Base-by-base conservation (phyloP, 257 asterid genomes). In the Rhazya stricta region DNA sequence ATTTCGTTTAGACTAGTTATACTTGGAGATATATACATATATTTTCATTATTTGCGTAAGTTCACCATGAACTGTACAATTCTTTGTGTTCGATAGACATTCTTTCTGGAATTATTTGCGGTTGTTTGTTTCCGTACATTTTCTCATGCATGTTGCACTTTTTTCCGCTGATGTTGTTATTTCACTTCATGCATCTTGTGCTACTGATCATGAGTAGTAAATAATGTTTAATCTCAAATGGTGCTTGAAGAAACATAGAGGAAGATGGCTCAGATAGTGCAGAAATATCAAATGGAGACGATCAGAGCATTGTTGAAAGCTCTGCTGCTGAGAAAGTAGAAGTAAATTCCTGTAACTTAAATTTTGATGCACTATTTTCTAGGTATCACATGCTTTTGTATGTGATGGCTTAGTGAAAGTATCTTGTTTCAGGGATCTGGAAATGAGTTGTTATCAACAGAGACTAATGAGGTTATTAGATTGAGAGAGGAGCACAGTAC, bases 211-310 rank as follows among this genome's bases (percentile, higher is more conserved):
- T 76, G 60, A 76, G 72, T 60, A 34, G 42, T 69, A 21, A 69
- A 25, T 45, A 42, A 58, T 19, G 30, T 53, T 32, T 43, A 34
- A 53, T 53, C 48, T 66, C 3, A 58, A 37, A 16, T 77, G 45
- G 41, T 71, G 67, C 76, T 83, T 87, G 83, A 86, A 95, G 99
- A 83, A 88, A 93, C 83, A 80, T 92, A 3, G 96, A 95, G 78
- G 98, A 89, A 76, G 93, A 53, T 84, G 96, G 80, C 80, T 79
- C 92, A 36, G 86, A 72, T 61, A 87, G 79, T 81, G 76, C 84
- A 72, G 91, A 77, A 57, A 67, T 72, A 67, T 79, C 85, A 76
- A 81, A 82, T 78, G 88, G 79, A 76, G 81, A 78, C 45, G 88
- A 83, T 78, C 90, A 81, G 84, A 81, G 54, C 63, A 82, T 81